Conservation (phyloP, 139 green algal species). For the Chlorella sp. region DNA sequence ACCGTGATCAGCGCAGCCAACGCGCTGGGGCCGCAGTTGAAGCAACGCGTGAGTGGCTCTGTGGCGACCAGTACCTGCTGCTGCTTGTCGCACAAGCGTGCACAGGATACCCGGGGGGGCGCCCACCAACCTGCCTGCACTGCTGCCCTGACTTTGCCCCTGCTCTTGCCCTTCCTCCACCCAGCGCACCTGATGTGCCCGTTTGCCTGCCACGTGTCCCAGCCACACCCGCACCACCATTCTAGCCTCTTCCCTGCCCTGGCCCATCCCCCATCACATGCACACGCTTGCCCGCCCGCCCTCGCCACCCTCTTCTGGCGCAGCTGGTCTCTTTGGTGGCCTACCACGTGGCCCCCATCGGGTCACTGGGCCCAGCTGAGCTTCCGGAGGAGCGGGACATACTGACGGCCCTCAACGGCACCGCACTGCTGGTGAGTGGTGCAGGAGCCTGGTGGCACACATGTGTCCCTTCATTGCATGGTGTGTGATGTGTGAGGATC, state of each 20-base stretch:
- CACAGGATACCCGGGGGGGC: too few species aligned
- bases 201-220: too few species aligned
- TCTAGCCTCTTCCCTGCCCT: not conserved
- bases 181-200: too few species aligned
- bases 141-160: not conserved
- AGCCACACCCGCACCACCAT: not conserved
- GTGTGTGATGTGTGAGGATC: too few species aligned
- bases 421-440: not conserved
- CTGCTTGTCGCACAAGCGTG: too few species aligned
- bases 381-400: not conserved
- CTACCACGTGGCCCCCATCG: constrained; percentile 2
- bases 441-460: too few species aligned
- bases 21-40: constrained; percentile 23
- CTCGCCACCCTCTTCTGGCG: too few species aligned
- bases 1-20: not conserved
- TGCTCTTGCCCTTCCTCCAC: not conserved
- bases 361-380: too few species aligned
- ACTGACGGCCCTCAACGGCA: not conserved
- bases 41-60: not conserved
- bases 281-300: too few species aligned
- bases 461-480: not conserved
- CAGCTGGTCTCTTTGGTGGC: not conserved
- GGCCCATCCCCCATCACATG: not conserved
- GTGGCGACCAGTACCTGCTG: too few species aligned
- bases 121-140: too few species aligned